Base-by-base conservation (phyloP, 2,329 filamentous ascomycete genomes). In the Pseudogymnoascus verrucosus region DNA sequence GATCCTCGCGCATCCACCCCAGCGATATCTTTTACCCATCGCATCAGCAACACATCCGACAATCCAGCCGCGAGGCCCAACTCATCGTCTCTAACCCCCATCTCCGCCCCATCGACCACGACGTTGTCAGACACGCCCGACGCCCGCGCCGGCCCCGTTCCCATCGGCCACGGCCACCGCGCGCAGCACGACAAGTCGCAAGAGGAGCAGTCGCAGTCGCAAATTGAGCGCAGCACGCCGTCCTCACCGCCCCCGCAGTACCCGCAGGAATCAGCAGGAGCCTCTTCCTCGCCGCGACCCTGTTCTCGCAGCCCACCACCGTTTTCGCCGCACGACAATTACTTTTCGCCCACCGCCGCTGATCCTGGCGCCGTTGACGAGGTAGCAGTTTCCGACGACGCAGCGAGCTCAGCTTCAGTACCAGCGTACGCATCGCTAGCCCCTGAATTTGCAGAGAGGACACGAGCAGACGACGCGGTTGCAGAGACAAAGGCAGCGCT, bases 401-500 rank as follows among this genome's bases (percentile, higher is more conserved):
- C 68, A 61, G 70, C 71, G 57, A 69, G 73, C 66, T 71, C 69
- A 63, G 64, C 72, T 39, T 72, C 72, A 63, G 83, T 83, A 44
- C 84, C 84, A 67, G 82, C 83, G 23, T 86, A 86, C 76, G 79
- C 80, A 65, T 76, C 78, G 19, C 70, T 75, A 62, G 74, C 63
- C 16, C 31, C 39, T 31, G 61, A 28, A 5, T 36, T 14, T 7
- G n/a, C 4, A 10, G 2, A 2, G 1, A n/a, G 11, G 12, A 34
- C 54, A 36, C 28, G 37, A 28, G 10, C 82, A 64, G 77, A 79
- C 71, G 80, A 85, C 69, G 76, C 79, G 64, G 77, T 82, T 67
- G 85, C 86, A 68, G 91, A 96, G 74, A 93, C 91, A 72, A 96
- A 96, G 78, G 87, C 89, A 71, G 90, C 88, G 61, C 86, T 96